Base-by-base conservation (phyloP, 352 stramenopile genomes). In the Hyaloperonospora brassicae region DNA sequence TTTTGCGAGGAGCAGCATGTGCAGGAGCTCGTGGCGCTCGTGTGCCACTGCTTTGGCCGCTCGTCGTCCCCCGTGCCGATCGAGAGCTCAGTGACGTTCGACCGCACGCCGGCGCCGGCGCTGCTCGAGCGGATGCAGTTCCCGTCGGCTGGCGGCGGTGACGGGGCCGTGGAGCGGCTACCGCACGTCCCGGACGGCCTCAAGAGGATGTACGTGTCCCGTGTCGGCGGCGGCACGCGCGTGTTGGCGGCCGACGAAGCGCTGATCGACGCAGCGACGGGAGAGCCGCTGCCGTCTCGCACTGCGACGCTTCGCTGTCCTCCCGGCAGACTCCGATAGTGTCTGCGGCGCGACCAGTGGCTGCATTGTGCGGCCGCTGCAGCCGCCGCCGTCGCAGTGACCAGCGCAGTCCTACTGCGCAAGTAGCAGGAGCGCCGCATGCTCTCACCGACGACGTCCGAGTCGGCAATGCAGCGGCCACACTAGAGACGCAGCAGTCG, bases 1-100 rank as follows among this genome's bases (percentile, higher is more conserved):
- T 97, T 95, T 62, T 52, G 85, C n/a, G 71, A 93, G 54, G 62
- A 85, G 41, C 51, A 84, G 47, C 57, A 94, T 52, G 71, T 88
- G 23, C 52, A 76, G 39, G 72, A 86, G 35, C 49, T 95, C 1
- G 59, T 92, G 45, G 53, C 67, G 7, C 59, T 89, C 24, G 56
- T 95, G 23, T 53, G 73, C 45, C 59, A 71, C 49, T 76, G 61
- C 40, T 91, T 89, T 59, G 62, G 72, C 3, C 48, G 50, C 5
- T 53, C 63, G 24, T 50, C 45, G 1, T n/a, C n/a, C n/a, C 22
- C 63, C 1, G 61, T 76, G 53, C 42, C 55, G 13, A 69, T 84
- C 50, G 66, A 67, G 53, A 61, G 66, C 31, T 72, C 66, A 35
- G 61, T 72, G 21, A 10, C 50, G n/a, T 38, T 73, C 17, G 42